phyloP scores from a whole-genome alignment of 495 filamentous ascomycete species.

The Hapsidospora chrysogenum region DNA sequence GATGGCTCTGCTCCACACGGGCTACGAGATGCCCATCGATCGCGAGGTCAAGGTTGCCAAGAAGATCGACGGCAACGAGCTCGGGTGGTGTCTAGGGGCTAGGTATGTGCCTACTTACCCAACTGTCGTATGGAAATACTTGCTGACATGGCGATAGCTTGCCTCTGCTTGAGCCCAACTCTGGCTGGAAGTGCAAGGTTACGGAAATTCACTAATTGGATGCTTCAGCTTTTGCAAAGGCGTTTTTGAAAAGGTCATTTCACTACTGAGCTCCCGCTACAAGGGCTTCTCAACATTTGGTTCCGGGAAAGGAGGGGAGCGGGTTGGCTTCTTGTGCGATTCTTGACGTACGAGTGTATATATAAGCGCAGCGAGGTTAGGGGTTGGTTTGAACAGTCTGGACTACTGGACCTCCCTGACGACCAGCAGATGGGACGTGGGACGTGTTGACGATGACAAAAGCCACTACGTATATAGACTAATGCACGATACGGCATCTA shows the following conservation, averaged over 20 bases:
- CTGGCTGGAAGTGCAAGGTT: slow-evolving; percentile 33
- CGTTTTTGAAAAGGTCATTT: slow-evolving; percentile 4
- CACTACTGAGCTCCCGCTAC: no score
- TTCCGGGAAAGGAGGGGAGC: no score
- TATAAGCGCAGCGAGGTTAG: no score
- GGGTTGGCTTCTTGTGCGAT: no score
- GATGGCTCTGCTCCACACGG: slow-evolving; percentile 79
- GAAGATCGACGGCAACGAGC: slow-evolving; percentile 93
- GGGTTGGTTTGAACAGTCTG: no score
- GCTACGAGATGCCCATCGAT: slow-evolving; percentile 94
- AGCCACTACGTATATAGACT: not conserved
- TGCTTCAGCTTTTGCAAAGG: not conserved
- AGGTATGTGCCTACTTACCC: slow-evolving; percentile 40
- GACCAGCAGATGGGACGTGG: no score
- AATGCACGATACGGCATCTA: slow-evolving; percentile 14
- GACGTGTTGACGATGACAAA: no score
- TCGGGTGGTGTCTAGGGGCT: slow-evolving; percentile 95
- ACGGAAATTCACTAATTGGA: slow-evolving; percentile 20
- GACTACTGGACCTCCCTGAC: no score
- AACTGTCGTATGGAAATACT: slow-evolving; percentile 21
- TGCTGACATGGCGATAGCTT: no score
- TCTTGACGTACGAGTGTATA: no score
- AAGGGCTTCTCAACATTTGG: no score
- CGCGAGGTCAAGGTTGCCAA: slow-evolving; percentile 94
- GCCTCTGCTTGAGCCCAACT: slow-evolving; percentile 24